Evolutionary conservation across 2,329 filamentous ascomycete species (phyloP).

Genomic region (Cytospora chrysosperma): DNA sequence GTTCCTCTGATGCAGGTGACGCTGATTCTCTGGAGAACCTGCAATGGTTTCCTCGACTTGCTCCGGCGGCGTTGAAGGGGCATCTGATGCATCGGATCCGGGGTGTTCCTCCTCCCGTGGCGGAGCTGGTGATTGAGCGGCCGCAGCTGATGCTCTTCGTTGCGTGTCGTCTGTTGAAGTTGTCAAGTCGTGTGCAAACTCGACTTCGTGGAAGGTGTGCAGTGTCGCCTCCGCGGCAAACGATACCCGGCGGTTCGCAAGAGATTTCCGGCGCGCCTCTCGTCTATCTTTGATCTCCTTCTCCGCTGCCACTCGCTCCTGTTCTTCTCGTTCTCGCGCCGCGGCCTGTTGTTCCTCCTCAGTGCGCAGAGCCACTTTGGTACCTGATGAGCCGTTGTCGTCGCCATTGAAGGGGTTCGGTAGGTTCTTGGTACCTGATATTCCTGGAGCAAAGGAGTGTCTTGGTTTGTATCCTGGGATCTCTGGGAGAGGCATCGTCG

Average conservation of each 20-base stretch:
- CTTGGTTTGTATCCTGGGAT: constrained; percentile 67
- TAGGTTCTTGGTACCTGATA: constrained; percentile 41
- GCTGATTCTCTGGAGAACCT: constrained; percentile 64
- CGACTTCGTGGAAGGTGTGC: constrained; percentile 94
- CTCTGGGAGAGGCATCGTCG: constrained; percentile 66
- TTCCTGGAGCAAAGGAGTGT: constrained; percentile 40
- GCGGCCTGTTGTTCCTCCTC: constrained; percentile 71
- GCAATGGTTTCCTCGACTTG: constrained; percentile 56
- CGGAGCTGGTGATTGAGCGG: constrained; percentile 32
- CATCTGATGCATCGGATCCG: constrained; percentile 51
- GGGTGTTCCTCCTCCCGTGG: constrained; percentile 31
- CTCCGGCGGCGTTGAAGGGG: constrained; percentile 62
- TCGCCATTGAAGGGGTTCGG: constrained; percentile 46
- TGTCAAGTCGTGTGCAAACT: constrained; percentile 84
- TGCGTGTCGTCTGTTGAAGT: constrained; percentile 71
- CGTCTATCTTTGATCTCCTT: constrained; percentile 68
- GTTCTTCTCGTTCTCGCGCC: constrained; percentile 67
- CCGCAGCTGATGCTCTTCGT: constrained; percentile 65
- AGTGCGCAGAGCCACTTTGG: constrained; percentile 64
- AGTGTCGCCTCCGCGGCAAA: constrained; percentile 97
- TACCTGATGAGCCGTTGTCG: constrained; percentile 38
- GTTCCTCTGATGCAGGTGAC: constrained; percentile 61
- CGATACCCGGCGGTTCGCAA: constrained; percentile 89
- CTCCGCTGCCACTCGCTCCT: constrained; percentile 57
- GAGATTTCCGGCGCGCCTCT: constrained; percentile 87